Evolutionary conservation across 2,329 filamentous ascomycete species (phyloP).

Genomic region (Sporothrix globosa): DNA sequence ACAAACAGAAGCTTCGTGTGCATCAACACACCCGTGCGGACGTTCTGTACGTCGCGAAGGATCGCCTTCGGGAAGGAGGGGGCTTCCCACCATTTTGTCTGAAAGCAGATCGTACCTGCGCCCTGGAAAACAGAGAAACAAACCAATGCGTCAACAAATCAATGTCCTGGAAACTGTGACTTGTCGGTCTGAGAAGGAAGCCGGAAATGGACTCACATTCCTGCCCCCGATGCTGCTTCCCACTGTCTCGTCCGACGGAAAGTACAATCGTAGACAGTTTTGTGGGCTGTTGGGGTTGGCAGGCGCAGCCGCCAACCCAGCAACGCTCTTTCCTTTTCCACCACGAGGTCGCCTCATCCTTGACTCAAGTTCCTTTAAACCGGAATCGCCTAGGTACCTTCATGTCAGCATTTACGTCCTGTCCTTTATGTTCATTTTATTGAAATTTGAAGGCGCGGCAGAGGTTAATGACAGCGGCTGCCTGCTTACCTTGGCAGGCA

Average conservation of each 20-base stretch:
- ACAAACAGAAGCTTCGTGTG: slow-evolving; percentile 79
- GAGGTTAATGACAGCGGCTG: too few species aligned
- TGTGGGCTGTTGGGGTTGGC: not conserved
- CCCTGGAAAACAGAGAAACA: slow-evolving; percentile 46
- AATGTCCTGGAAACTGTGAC: too few species aligned
- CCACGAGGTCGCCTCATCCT: slow-evolving; percentile 42
- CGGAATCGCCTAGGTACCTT: slow-evolving; percentile 46
- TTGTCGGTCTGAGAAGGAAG: not conserved
- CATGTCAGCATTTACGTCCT: not conserved
- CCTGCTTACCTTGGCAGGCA: slow-evolving; percentile 55
- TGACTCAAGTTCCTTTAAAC: slow-evolving; percentile 51
- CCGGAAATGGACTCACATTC: slow-evolving; percentile 49
- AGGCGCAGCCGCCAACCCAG: not conserved
- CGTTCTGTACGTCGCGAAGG: slow-evolving; percentile 76
- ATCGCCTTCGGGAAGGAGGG: slow-evolving; percentile 70
- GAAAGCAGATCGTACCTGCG: slow-evolving; percentile 83
- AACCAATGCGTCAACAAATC: not conserved
- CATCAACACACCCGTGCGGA: slow-evolving; percentile 72
- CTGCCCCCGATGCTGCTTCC: slow-evolving; percentile 64
- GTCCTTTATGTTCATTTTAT: not conserved
- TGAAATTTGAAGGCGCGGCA: not conserved
- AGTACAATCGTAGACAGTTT: slow-evolving; percentile 72
- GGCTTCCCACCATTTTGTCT: slow-evolving; percentile 70
- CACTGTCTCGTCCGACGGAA: slow-evolving; percentile 75
- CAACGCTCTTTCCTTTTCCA: slow-evolving; percentile 38